Base-by-base conservation (phyloP, 805 yeast genomes). In the Candida endomychidarum region DNA sequence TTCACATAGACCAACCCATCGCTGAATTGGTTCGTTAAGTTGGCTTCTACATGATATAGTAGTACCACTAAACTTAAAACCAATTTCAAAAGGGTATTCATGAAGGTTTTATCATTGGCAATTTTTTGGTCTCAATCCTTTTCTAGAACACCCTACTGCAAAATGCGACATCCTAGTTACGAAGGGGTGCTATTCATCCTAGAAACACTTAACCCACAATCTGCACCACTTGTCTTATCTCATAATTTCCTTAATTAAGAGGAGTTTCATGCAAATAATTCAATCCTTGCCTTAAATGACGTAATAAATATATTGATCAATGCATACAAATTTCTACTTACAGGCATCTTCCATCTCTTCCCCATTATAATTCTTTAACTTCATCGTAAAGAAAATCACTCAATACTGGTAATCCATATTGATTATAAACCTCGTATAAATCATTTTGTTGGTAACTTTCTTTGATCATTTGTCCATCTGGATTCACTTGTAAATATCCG, bases 401-500 rank as follows among this genome's bases (percentile, higher is more conserved):
- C 33, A 82, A 61, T 36, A 60, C 66, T 18, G 78, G 61, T 17
- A 77, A 59, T 11, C 58, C 23, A 28, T 45, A 18, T 6, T 38
- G 40, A 40, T 60, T 67, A 44, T 63, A 63, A 3, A 81, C 42
- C 12, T 85, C 63, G 57, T 86, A 86, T 70, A 80, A 63, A 12
- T 59, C 51, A 54, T 86, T 86, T 4, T 59, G 51, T 54, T 85
- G 79, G 50, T 78, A 86, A 14, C 78, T 65, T 1, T 62, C 73
- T 1, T 68, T 67, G 2, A 78, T 63, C 43, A 86, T 82, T 31
- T 67, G 65, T 1, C 86, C 85, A 2, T 68, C 54, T 1, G 46
- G 58, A 46, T 75, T 75, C 2, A 86, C 83, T 46, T 73, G 72
- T 8, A 85, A 80, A 51, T 81, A 83, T 1, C 95, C 95, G 37